Percentiles rank a stretch among this genome's conserved stretches.
These are phyloP conservation scores for Colletotrichum coccodes DNA, from an alignment of 2,329 filamentous ascomycete species.

Conservation along the genomic window DNA sequence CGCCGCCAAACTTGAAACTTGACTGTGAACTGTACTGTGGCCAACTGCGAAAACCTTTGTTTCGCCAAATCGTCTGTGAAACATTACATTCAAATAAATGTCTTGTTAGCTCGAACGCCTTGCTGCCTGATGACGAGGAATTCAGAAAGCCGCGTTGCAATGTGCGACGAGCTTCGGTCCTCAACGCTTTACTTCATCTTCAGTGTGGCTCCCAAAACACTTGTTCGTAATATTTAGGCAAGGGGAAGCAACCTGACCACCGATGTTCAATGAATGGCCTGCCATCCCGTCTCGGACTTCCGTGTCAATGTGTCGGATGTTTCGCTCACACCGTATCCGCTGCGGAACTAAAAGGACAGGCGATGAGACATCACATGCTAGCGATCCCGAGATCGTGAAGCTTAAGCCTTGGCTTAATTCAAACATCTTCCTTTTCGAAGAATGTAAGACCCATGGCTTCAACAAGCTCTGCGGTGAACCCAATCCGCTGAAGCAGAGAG, in stretches of 20 bases:
- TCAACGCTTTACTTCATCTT: background rate
- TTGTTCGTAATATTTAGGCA: too few relatives aligned
- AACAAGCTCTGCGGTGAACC: too few relatives aligned
- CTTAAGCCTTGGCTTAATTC: too few relatives aligned
- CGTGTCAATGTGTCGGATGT: slow-evolving; percentile 1
- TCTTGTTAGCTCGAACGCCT: too few relatives aligned
- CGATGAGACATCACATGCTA: background rate
- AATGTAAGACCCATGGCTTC: too few relatives aligned
- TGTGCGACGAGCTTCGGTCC: background rate
- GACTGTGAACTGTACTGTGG: background rate
- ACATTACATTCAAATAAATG: too few relatives aligned
- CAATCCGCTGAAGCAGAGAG: too few relatives aligned
- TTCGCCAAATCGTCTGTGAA: background rate
- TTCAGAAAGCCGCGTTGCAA: background rate
- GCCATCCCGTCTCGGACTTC: background rate
- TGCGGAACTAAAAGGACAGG: background rate
- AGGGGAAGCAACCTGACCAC: slow-evolving; percentile 3
- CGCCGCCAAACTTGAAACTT: background rate
- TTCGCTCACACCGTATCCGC: slow-evolving; percentile 18
- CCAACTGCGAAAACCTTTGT: background rate
- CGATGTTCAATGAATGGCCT: background rate
- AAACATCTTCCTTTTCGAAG: too few relatives aligned
- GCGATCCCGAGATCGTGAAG: background rate
- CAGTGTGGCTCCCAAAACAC: background rate
- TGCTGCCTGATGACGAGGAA: too few relatives aligned